A percentile compares a stretch with the other conserved stretches of the same genome.
Conservation (phyloP, 163 green algal species). For the Scenedesmus sp. region DNA sequence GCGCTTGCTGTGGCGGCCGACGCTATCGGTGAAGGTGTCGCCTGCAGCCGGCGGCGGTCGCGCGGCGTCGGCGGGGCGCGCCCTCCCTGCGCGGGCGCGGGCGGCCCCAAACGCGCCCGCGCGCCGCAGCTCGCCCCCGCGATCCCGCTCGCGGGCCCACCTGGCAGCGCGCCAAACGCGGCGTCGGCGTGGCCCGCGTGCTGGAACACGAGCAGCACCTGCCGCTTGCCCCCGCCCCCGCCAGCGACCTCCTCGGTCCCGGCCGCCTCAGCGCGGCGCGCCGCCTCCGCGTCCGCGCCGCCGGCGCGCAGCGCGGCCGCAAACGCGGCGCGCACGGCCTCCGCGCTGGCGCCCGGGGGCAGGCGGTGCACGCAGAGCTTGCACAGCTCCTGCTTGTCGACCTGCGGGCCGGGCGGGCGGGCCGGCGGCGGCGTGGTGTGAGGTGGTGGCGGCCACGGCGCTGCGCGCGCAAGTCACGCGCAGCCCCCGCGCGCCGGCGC, state of each 20-base stretch:
- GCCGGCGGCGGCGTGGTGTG: no score
- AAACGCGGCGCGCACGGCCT: slow-evolving; percentile 10
- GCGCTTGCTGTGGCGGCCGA: slow-evolving; percentile 36
- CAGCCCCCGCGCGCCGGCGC: no score
- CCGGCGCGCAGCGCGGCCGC: background rate
- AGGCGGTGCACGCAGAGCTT: slow-evolving; percentile 39
- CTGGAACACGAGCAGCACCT: slow-evolving; percentile 13
- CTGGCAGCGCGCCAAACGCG: slow-evolving; percentile 20
- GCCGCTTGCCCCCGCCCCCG: background rate
- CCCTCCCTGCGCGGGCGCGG: background rate
- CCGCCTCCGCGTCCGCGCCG: background rate
- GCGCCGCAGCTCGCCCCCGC: background rate
- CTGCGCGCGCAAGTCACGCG: no score
- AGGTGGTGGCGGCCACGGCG: background rate
- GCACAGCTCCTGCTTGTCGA: slow-evolving; percentile 13
- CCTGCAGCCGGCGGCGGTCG: background rate
- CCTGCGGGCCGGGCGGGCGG: no score
- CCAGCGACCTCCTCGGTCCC: no score
- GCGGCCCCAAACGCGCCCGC: background rate
- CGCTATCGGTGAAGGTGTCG: slow-evolving; percentile 29
- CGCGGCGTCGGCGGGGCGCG: no score
- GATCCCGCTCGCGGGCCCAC: background rate
- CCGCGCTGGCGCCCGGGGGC: slow-evolving; percentile 3
- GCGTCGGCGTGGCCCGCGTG: slow-evolving; percentile 15
- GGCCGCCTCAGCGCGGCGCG: slow-evolving; percentile 1